Evolutionary conservation across 176 grass and related monocot genomes (phyloP).

Genomic region (Oryza meridionalis): DNA sequence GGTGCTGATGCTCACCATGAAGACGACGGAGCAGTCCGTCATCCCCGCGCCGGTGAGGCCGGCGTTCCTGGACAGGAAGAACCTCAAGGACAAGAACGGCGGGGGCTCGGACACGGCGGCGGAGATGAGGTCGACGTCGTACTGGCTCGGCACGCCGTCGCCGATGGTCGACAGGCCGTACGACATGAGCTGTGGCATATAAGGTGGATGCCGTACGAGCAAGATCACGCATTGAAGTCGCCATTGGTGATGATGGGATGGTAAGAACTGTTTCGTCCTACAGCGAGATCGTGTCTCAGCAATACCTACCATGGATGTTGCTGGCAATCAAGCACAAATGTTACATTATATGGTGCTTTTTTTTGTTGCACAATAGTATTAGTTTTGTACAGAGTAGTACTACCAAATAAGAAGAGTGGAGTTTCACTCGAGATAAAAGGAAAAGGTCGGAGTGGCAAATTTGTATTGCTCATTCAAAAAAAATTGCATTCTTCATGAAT

Average conservation of each 20-base stretch:
- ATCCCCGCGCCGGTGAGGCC: slow-evolving; percentile 45
- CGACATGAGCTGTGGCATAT: slow-evolving; percentile 53
- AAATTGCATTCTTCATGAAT: not conserved
- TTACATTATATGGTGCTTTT: not conserved
- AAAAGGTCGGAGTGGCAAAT: not conserved
- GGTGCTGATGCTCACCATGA: slow-evolving; percentile 58
- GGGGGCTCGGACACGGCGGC: slow-evolving; percentile 25
- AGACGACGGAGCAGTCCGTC: slow-evolving; percentile 39
- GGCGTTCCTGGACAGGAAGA: slow-evolving; percentile 62
- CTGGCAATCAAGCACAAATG: not conserved
- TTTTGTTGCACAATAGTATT: not conserved
- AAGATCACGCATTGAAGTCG: not conserved
- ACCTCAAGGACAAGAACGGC: slow-evolving; percentile 41
- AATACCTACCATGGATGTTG: not conserved
- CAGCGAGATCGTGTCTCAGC: not conserved
- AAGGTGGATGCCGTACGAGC: not conserved
- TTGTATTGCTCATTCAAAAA: not conserved
- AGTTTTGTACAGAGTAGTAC: not conserved
- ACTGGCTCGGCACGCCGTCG: slow-evolving; percentile 58
- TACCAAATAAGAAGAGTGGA: slow-evolving; percentile 30
- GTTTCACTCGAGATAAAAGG: not conserved
- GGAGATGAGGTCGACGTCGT: slow-evolving; percentile 40
- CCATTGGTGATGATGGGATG: not conserved
- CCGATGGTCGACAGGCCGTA: slow-evolving; percentile 51
- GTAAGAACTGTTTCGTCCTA: not conserved